Evolutionary conservation across 176 grass and related monocot species (phyloP).

Genomic region (Eragrostis nindensis): DNA sequence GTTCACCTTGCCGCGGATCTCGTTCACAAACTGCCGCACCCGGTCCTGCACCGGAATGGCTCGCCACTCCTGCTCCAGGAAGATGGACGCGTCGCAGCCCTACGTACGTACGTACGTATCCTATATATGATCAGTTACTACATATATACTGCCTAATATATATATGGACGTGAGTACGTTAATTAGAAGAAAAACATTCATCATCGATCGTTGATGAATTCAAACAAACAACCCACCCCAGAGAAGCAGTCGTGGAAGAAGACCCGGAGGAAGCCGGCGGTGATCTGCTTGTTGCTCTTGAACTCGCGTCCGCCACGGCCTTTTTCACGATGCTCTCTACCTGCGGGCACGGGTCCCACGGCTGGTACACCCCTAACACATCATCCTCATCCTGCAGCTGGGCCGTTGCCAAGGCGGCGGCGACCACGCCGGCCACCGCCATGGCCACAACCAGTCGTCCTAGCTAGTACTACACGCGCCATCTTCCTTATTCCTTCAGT

Average conservation of each 20-base stretch:
- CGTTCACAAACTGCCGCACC: too few relatives aligned
- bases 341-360: neutral
- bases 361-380: neutral
- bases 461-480: too few relatives aligned
- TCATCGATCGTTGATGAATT: too few relatives aligned
- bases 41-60: too few relatives aligned
- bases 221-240: too few relatives aligned
- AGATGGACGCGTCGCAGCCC: constrained; percentile 55
- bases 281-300: neutral
- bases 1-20: too few relatives aligned
- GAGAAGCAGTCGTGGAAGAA: constrained; percentile 50
- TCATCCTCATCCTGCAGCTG: neutral
- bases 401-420: neutral
- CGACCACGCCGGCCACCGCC: neutral
- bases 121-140: too few relatives aligned
- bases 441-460: neutral
- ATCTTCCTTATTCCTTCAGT: too few relatives aligned
- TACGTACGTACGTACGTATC: too few relatives aligned
- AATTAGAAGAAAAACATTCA: too few relatives aligned
- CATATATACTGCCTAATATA: too few relatives aligned
- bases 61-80: neutral
- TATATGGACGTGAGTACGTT: too few relatives aligned
- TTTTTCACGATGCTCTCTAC: constrained; percentile 28
- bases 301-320: neutral
- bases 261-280: constrained; percentile 51